Percentiles rank a stretch among this genome's conserved stretches.
Conservation (phyloP, 805 yeast genomes). For the Sugiyamaella mastotermitis region DNA sequence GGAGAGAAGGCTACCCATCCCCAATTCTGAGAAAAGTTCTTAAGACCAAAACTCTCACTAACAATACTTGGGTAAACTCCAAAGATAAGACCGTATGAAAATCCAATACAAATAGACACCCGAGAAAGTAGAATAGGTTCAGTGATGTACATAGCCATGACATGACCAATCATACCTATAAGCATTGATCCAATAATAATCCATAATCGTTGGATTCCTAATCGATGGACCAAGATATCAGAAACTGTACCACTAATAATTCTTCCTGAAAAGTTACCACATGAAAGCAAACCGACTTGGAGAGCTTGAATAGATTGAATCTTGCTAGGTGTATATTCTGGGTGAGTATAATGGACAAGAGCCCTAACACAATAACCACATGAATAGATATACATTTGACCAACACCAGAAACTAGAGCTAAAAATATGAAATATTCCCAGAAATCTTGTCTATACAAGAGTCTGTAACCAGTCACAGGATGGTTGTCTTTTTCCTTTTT, state of each 20-base stretch:
- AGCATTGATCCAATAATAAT: constrained; percentile 48
- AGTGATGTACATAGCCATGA: constrained; percentile 34
- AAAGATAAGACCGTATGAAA: constrained; percentile 67
- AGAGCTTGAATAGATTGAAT: constrained; percentile 53
- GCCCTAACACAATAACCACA: constrained; percentile 67
- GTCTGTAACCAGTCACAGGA: constrained; percentile 10
- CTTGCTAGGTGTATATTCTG: constrained; percentile 11
- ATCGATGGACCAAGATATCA: constrained; percentile 46
- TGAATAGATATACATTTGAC: constrained; percentile 68
- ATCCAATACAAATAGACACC: constrained; percentile 53
- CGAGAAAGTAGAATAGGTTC: constrained; percentile 35
- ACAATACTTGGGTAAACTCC: constrained; percentile 67
- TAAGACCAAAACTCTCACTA: constrained; percentile 65
- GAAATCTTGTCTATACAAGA: constrained; percentile 34
- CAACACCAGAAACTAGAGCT: constrained; percentile 55
- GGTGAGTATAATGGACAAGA: constrained; percentile 22
- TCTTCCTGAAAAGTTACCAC: constrained; percentile 62
- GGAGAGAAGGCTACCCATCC: constrained; percentile 66
- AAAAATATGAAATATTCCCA: constrained; percentile 46
- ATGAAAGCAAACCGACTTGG: constrained; percentile 64
- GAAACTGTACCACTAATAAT: constrained; percentile 57
- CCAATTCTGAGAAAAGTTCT: constrained; percentile 63
- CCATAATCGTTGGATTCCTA: constrained; percentile 46
- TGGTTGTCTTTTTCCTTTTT: too few relatives aligned
- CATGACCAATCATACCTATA: constrained; percentile 45